phyloP scores from a whole-genome alignment of 2,329 filamentous ascomycete genomes.

The Paecilomyces variotii region DNA sequence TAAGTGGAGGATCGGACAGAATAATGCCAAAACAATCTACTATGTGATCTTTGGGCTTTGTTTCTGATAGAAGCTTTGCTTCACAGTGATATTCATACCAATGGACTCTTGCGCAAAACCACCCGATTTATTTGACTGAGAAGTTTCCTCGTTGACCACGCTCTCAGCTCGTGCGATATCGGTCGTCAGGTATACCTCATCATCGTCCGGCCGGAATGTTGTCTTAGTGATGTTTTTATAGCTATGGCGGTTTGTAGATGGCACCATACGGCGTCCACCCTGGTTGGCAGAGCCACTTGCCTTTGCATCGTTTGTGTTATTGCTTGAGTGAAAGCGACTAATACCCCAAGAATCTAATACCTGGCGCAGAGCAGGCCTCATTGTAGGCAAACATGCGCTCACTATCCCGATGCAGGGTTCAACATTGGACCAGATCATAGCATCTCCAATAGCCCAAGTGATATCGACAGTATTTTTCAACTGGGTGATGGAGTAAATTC shows the following conservation, averaged over 20 bases:
- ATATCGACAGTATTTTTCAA: conserved; percentile 34
- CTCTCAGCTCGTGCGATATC: not conserved
- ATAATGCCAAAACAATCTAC: not conserved
- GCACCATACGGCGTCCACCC: not conserved
- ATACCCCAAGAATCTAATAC: conserved; percentile 10
- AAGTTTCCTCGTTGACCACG: not conserved
- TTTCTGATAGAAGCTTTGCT: not conserved
- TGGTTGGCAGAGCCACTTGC: not conserved
- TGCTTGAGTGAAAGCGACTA: not conserved
- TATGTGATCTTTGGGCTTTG: not conserved
- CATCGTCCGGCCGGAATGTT: not conserved
- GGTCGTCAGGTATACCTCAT: not conserved
- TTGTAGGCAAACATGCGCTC: conserved; percentile 28
- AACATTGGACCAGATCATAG: conserved; percentile 26
- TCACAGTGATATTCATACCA: not conserved
- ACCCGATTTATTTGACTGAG: not conserved
- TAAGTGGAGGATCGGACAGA: not conserved
- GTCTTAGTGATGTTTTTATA: not conserved
- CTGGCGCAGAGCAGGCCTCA: conserved; percentile 26
- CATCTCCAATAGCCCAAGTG: conserved; percentile 20
- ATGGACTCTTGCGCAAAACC: not conserved
- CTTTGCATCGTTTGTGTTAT: not conserved
- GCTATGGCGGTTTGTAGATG: not conserved
- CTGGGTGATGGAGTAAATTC: conserved; percentile 33
- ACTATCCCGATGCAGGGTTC: conserved; percentile 30